A percentile compares a stretch with the other conserved stretches of the same genome.
phyloP scores from a whole-genome alignment of 805 yeast genomes.

The Cyberlindnera maritima region DNA sequence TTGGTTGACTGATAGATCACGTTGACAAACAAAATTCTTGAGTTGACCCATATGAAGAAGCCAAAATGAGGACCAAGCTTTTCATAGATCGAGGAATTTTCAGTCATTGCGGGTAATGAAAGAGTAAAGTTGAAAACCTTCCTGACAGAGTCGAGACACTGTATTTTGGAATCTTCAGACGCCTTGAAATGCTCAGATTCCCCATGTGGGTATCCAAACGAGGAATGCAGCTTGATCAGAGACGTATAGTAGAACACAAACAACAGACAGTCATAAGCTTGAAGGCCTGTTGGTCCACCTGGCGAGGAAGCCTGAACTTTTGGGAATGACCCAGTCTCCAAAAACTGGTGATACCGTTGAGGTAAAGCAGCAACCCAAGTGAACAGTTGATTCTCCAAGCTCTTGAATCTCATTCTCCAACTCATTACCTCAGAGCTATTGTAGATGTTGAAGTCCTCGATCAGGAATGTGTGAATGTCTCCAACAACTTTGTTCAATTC shows the following conservation, averaged over 20 bases:
- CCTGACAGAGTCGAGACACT: slow-evolving; percentile 22
- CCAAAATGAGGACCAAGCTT: slow-evolving; percentile 33
- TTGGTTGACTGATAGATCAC: slow-evolving; percentile 17
- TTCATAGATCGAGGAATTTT: slow-evolving; percentile 18
- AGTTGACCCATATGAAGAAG: slow-evolving; percentile 33
- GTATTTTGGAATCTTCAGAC: slow-evolving; percentile 22
- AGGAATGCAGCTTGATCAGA: slow-evolving; percentile 23
- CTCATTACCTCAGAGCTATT: slow-evolving; percentile 16
- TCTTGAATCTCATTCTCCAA: slow-evolving; percentile 21
- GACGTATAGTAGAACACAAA: slow-evolving; percentile 24
- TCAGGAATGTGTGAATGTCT: slow-evolving; percentile 23
- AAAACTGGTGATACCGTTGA: slow-evolving; percentile 7
- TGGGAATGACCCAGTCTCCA: slow-evolving; percentile 15
- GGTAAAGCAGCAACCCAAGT: slow-evolving; percentile 23
- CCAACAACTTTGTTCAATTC: slow-evolving; percentile 24
- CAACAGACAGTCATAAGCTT: slow-evolving; percentile 20
- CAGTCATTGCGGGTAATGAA: slow-evolving; percentile 7
- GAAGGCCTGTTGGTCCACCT: background rate
- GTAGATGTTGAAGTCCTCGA: slow-evolving; percentile 22
- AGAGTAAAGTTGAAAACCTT: slow-evolving; percentile 19
- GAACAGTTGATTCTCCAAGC: slow-evolving; percentile 19
- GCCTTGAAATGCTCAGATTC: slow-evolving; percentile 23
- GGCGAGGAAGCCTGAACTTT: background rate
- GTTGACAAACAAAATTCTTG: slow-evolving; percentile 33
- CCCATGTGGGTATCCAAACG: slow-evolving; percentile 25